Base-by-base conservation (phyloP, 2,329 filamentous ascomycete species). In the Fusarium marasasianum region DNA sequence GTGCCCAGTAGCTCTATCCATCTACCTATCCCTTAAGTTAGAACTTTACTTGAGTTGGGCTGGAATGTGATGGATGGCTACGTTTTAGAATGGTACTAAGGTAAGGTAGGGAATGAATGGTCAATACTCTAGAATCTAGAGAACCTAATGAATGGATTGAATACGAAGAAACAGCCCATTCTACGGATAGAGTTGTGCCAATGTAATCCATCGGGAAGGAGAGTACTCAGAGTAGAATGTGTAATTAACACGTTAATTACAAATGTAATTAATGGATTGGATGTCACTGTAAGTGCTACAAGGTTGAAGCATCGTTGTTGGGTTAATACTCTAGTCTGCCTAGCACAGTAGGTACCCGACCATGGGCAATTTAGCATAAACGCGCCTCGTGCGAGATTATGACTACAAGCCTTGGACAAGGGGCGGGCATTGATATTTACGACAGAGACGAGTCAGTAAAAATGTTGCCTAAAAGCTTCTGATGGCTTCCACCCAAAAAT, bases 311-410 rank as follows among this genome's bases (percentile, higher is more conserved):
- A 18, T 56, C 55, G 56, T 60, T 73, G 66, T 66, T 73, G 60
- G 69, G 69, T 61, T 54, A 47, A 63, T 48, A 48, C 45, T 48
- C 26, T 12, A 31, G 29, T 31, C 29, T 31, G 29, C 29, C 29
- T 29, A 31, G 29, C 29, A 31, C 4, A 31, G 29, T 31, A 31
- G 29, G 29, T 43, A 41, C 22, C 37, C n/a, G 31, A n/a, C 37
- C 29, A 17, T n/a, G 35, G 43, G 51, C 50, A 56, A 60, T 71
- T 56, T 71, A 66, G 69, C 43, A 72, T 63, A 62, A 72, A 71
- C 38, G 47, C 57, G 62, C 62, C 69, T 67, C 62, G 61, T 71
- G 67, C 51, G 71, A 72, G 54, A 72, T 73, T 67, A 69, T 69
- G 69, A 62, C 50, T 65, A 38, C 38, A 41, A 41, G 22, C 38